phyloP scores from a whole-genome alignment of 2,329 filamentous ascomycete genomes.

The Myriosclerotinia curreyana region DNA sequence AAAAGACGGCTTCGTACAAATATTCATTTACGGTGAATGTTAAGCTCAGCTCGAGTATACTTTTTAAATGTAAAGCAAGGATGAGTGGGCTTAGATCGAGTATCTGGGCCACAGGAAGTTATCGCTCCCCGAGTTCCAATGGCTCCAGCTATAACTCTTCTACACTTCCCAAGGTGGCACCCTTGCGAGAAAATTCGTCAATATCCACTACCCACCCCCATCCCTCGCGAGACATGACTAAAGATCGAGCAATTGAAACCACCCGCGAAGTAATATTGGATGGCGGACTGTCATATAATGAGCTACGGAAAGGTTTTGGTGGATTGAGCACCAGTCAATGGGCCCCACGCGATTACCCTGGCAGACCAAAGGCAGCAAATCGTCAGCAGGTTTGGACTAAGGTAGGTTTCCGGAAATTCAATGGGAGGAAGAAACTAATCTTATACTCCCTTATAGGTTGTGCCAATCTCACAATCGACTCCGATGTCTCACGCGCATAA shows the following conservation, averaged over 20 bases:
- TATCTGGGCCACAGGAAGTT: constrained; percentile 15
- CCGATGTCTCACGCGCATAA: constrained; percentile 11
- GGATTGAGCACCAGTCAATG: constrained; percentile 30
- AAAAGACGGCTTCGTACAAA: neutral
- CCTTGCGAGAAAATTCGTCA: constrained; percentile 11
- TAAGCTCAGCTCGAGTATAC: neutral
- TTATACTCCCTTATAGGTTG: constrained; percentile 12
- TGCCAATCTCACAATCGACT: neutral
- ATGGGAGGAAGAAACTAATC: constrained; percentile 14
- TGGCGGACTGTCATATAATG: neutral
- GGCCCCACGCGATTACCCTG: constrained; percentile 31
- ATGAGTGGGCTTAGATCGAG: constrained; percentile 17
- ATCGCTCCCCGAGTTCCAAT: constrained; percentile 5
- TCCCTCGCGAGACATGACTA: neutral
- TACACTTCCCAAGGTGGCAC: neutral
- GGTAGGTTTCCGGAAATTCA: constrained; percentile 23
- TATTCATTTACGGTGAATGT: neutral
- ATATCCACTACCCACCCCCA: neutral
- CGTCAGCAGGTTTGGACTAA: constrained; percentile 31
- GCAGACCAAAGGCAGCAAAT: constrained; percentile 16
- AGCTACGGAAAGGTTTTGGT: constrained; percentile 1
- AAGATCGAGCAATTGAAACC: neutral
- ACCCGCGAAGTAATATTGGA: neutral
- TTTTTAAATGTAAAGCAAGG: neutral
- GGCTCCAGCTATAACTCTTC: constrained; percentile 1